These are phyloP conservation scores for Chrysanthemum seticuspe DNA, from an alignment of 129 eudicot genomes.

Conservation along the genomic window DNA sequence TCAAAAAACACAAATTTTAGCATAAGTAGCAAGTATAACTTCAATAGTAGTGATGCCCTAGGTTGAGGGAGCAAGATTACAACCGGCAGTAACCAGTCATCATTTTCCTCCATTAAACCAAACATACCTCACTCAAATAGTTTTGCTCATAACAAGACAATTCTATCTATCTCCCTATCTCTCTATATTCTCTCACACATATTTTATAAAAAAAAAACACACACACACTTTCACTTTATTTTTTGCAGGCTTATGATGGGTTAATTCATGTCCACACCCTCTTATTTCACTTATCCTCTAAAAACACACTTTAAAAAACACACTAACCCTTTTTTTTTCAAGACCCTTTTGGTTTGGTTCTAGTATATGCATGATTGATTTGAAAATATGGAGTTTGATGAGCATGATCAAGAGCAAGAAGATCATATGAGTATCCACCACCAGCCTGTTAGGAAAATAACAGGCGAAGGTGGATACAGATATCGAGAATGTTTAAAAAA, in stretches of 20 bases:
- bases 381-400: constrained; percentile 56
- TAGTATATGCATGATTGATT: background rate
- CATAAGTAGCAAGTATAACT: background rate
- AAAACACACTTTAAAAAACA: background rate
- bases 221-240: constrained; percentile 30
- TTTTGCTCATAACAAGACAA: constrained; percentile 42
- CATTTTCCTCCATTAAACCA: constrained; percentile 36
- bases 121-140: constrained; percentile 35
- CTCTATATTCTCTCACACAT: constrained; percentile 13
- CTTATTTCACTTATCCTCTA: constrained; percentile 59
- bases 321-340: constrained; percentile 1
- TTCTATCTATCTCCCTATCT: constrained; percentile 15
- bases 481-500: constrained; percentile 68
- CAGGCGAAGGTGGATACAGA: constrained; percentile 31
- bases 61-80: constrained; percentile 35
- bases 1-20: too few species aligned
- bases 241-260: constrained; percentile 44
- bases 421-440: constrained; percentile 43
- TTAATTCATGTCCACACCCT: constrained; percentile 78
- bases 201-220: constrained; percentile 3
- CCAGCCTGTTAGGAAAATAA: constrained; percentile 18
- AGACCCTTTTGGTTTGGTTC: background rate
- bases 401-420: constrained; percentile 59
- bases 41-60: constrained; percentile 28
- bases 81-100: constrained; percentile 33